Percentiles rank a stretch among this genome's conserved stretches.
These are phyloP conservation scores for Elymus sibiricus DNA, from an alignment of 176 grass and related monocot genomes.

Conservation along the genomic window DNA sequence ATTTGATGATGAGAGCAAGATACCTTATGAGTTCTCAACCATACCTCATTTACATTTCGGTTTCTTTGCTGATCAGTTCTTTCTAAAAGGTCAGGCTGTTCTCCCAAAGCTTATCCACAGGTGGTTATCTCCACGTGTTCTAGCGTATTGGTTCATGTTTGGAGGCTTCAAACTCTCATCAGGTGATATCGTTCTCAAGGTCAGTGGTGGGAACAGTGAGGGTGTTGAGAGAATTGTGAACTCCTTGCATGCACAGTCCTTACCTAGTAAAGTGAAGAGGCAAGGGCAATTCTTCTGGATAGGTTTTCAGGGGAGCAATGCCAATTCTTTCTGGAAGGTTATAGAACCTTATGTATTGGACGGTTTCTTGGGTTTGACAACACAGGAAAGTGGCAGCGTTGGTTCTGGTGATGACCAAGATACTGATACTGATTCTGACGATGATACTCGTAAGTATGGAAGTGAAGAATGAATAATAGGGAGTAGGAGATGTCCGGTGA, in stretches of 20 bases:
- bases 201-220: slow-evolving; percentile 55
- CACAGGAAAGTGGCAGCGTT: not conserved
- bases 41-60: slow-evolving; percentile 75
- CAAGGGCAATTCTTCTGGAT: slow-evolving; percentile 83
- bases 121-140: slow-evolving; percentile 79
- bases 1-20: slow-evolving; percentile 47
- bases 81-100: slow-evolving; percentile 45
- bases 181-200: slow-evolving; percentile 82
- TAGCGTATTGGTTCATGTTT: slow-evolving; percentile 99
- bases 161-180: slow-evolving; percentile 71
- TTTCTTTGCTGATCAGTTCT: slow-evolving; percentile 92
- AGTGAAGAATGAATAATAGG: not conserved
- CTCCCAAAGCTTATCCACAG: slow-evolving; percentile 88
- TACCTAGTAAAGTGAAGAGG: slow-evolving; percentile 79
- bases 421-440: slow-evolving; percentile 33
- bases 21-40: slow-evolving; percentile 64
- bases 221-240: slow-evolving; percentile 70
- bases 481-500: not conserved
- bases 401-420: slow-evolving; percentile 20
- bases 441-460: slow-evolving; percentile 21
- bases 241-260: slow-evolving; percentile 51
- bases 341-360: slow-evolving; percentile 66
- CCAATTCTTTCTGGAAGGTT: slow-evolving; percentile 63
- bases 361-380: slow-evolving; percentile 19
- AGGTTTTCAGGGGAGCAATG: slow-evolving; percentile 76